Percentiles rank a stretch among this genome's conserved stretches.
Evolutionary conservation across 1,139 yeast genomes (phyloP).

Genomic region (Geotrichum carabidarum): DNA sequence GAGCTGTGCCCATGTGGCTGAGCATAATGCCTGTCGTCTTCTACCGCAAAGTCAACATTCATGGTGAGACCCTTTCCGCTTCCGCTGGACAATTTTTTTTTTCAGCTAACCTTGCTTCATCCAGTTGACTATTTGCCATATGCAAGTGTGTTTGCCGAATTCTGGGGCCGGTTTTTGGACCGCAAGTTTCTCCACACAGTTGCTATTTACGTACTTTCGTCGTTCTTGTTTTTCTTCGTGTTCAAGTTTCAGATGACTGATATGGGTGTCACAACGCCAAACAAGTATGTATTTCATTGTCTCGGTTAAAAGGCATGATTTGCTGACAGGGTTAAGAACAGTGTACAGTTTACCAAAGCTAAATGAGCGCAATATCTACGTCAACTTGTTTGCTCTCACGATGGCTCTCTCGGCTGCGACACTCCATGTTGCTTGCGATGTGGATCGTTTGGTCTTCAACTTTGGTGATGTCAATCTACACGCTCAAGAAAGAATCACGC

Average conservation of each 20-base stretch:
- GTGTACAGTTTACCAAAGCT: constrained; percentile 50
- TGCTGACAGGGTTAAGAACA: constrained; percentile 20
- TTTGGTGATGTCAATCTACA: constrained; percentile 23
- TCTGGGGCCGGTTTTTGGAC: constrained; percentile 47
- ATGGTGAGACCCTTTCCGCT: not conserved
- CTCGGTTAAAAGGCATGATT: too few relatives aligned
- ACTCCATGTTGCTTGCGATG: constrained; percentile 54
- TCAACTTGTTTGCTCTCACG: constrained; percentile 42
- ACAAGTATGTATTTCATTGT: not conserved
- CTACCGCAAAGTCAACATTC: constrained; percentile 27
- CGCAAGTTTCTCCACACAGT: constrained; percentile 38
- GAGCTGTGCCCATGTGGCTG: constrained; percentile 25
- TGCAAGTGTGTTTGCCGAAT: constrained; percentile 23
- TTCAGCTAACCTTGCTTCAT: not conserved
- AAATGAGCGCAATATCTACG: constrained; percentile 58
- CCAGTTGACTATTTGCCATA: constrained; percentile 12
- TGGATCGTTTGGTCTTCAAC: constrained; percentile 50
- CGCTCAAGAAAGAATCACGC: constrained; percentile 37
- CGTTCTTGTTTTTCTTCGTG: constrained; percentile 38
- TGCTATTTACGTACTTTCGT: constrained; percentile 43
- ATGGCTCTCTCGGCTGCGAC: constrained; percentile 48
- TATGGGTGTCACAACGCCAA: constrained; percentile 22
- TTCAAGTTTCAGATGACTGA: constrained; percentile 34
- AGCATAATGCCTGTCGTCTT: constrained; percentile 29
- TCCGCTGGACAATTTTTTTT: not conserved